Conservation (phyloP, 441 rosid genomes). For the Gossypium laxum region DNA sequence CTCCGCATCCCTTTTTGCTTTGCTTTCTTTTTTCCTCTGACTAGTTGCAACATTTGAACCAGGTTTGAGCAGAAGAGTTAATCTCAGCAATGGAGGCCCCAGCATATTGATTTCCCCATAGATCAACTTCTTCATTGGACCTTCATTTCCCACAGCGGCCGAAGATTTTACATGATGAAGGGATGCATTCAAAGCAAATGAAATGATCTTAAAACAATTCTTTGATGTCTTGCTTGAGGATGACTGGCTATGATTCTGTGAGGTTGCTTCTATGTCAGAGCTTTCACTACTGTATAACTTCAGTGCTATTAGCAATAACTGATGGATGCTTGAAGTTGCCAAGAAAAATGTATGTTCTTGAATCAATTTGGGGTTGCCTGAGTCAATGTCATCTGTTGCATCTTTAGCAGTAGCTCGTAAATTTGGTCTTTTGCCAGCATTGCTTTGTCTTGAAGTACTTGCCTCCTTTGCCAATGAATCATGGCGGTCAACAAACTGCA, state of each 20-base stretch:
- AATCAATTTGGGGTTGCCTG: conserved; percentile 24
- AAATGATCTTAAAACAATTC: conserved; percentile 25
- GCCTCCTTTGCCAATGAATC: conserved; percentile 34
- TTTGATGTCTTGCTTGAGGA: conserved; percentile 31
- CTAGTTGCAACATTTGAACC: conserved; percentile 22
- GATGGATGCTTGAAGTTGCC: conserved; percentile 61
- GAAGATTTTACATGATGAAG: conserved; percentile 49
- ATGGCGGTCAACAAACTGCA: conserved; percentile 39
- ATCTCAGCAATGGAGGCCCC: conserved; percentile 52
- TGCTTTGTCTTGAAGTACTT: conserved; percentile 34
- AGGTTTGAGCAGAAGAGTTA: conserved; percentile 42
- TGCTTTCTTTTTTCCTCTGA: conserved; percentile 33
- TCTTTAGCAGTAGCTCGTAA: conserved; percentile 25
- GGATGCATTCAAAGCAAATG: conserved; percentile 48
- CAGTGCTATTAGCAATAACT: conserved; percentile 35
- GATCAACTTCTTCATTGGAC: conserved; percentile 42
- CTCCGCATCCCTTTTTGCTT: conserved; percentile 35
- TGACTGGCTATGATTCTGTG: conserved; percentile 44
- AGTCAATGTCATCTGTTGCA: conserved; percentile 23
- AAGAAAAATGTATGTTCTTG: conserved; percentile 42
- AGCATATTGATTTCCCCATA: conserved; percentile 51
- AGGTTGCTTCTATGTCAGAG: conserved; percentile 23
- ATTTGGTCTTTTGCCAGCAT: conserved; percentile 37
- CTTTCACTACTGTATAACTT: conserved; percentile 25
- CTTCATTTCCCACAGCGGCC: conserved; percentile 34